phyloP scores from a whole-genome alignment of 2,329 filamentous ascomycete genomes.

The Fusarium falciforme region DNA sequence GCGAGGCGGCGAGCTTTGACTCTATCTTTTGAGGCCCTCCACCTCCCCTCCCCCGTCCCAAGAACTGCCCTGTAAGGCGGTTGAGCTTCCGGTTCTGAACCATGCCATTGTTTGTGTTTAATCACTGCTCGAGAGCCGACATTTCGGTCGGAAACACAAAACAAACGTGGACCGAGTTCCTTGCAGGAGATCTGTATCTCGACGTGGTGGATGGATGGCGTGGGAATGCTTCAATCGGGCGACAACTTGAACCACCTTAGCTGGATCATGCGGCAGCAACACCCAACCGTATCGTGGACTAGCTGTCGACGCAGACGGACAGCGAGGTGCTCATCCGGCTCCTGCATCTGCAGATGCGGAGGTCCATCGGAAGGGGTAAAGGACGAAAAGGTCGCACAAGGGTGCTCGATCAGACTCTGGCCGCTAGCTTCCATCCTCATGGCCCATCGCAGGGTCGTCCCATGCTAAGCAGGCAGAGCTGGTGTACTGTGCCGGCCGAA shows the following conservation, averaged over 20 bases:
- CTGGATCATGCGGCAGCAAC: conserved; percentile 34
- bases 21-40: conserved; percentile 37
- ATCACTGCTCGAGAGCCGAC: background rate
- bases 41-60: conserved; percentile 25
- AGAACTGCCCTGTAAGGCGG: conserved; percentile 23
- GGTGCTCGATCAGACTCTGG: conserved; percentile 14
- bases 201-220: conserved; percentile 19
- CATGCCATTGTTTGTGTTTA: background rate
- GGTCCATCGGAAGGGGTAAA: conserved; percentile 37
- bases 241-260: conserved; percentile 16
- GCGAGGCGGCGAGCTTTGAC: conserved; percentile 38
- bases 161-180: conserved; percentile 8
- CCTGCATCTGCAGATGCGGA: conserved; percentile 38
- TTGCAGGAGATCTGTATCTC: conserved; percentile 30
- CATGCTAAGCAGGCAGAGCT: conserved; percentile 28
- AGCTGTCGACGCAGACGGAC: background rate
- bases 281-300: conserved; percentile 25
- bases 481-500: conserved; percentile 37
- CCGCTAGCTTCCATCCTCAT: conserved; percentile 37
- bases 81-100: conserved; percentile 12
- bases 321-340: conserved; percentile 32
- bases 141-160: background rate
- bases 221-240: conserved; percentile 18
- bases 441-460: conserved; percentile 36
- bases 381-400: conserved; percentile 34